phyloP scores from a whole-genome alignment of 73 alveolate genomes.

The Paramecium tetraurelia region DNA sequence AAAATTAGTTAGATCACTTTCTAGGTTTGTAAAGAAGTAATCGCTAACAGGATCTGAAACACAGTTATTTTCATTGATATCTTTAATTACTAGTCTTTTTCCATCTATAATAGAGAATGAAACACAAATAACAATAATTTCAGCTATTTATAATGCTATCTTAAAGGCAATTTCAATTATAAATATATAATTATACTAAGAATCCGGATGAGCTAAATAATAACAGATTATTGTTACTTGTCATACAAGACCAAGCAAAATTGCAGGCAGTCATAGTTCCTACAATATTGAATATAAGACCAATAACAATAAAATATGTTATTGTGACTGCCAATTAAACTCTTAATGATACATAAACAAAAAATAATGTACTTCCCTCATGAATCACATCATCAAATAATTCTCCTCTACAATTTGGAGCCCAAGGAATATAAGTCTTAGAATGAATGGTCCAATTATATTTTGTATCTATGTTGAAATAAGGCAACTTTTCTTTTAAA shows the following conservation, averaged over 20 bases:
- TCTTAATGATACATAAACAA: background rate
- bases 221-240: background rate
- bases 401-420: background rate
- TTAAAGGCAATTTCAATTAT: background rate
- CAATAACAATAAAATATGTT: background rate
- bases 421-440: constrained; percentile 12
- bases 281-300: constrained; percentile 11
- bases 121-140: constrained; percentile 26
- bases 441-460: background rate
- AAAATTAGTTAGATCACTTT: background rate
- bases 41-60: constrained; percentile 26
- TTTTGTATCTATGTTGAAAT: background rate
- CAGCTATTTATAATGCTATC: background rate
- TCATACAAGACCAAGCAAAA: constrained; percentile 49
- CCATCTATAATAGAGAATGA: background rate
- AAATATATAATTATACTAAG: constrained; percentile 21
- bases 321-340: constrained; percentile 1
- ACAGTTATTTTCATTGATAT: background rate
- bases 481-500: background rate
- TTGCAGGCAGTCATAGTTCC: constrained; percentile 46
- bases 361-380: background rate
- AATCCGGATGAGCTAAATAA: constrained; percentile 29
- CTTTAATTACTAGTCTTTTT: background rate
- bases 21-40: background rate
- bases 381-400: background rate